A percentile compares a stretch with the other conserved stretches of the same genome.
These are phyloP conservation scores for Allantophomopsis lycopodina DNA, from an alignment of 2,329 filamentous ascomycete genomes.

Conservation along the genomic window DNA sequence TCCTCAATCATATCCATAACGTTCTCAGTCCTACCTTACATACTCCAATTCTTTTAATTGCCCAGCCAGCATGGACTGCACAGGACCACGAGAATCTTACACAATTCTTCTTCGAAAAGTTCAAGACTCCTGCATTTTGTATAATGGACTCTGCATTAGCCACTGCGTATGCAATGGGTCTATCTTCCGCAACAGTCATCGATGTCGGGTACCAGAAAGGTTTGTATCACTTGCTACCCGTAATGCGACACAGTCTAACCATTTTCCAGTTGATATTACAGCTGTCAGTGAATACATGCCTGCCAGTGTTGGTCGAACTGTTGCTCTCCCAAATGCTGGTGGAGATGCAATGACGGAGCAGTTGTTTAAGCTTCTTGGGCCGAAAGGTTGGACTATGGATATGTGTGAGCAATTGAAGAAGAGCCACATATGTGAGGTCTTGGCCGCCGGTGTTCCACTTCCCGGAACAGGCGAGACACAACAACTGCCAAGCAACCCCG, in stretches of 20 bases:
- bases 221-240: too few species aligned
- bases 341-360: slow-evolving; percentile 76
- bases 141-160: slow-evolving; percentile 83
- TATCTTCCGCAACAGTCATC: slow-evolving; percentile 68
- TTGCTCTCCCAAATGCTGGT: slow-evolving; percentile 52
- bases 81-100: slow-evolving; percentile 79
- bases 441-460: slow-evolving; percentile 37
- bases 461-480: slow-evolving; percentile 33
- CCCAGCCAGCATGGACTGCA: slow-evolving; percentile 80
- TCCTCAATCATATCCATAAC: slow-evolving; percentile 85
- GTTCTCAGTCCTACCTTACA: slow-evolving; percentile 84
- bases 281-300: slow-evolving; percentile 75
- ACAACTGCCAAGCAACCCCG: slow-evolving; percentile 17
- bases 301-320: slow-evolving; percentile 50
- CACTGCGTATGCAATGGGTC: slow-evolving; percentile 69
- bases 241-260: too few species aligned
- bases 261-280: slow-evolving; percentile 72
- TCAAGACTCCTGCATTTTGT: slow-evolving; percentile 83
- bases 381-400: slow-evolving; percentile 44
- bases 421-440: slow-evolving; percentile 51
- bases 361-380: slow-evolving; percentile 51
- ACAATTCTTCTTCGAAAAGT: slow-evolving; percentile 94
- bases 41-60: slow-evolving; percentile 83
- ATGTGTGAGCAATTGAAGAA: slow-evolving; percentile 61
- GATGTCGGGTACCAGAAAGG: slow-evolving; percentile 66